These are phyloP conservation scores for Blastocrithidia nonstop DNA, from an alignment of 208 protist genomes.

Conservation along the genomic window DNA sequence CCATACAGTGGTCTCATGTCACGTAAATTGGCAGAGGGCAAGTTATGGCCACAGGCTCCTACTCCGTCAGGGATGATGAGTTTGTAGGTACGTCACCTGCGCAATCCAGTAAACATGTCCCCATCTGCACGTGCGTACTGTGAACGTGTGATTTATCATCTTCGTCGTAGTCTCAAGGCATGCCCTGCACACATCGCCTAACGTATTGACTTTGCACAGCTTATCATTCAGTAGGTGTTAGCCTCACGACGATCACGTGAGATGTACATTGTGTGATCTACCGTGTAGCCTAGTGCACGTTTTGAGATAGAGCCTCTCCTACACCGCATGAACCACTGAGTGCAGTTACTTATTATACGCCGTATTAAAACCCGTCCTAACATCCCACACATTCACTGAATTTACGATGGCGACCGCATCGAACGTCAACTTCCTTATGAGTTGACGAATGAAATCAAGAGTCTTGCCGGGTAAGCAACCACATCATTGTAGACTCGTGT, in stretches of 20 bases:
- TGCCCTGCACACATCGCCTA: conserved; percentile 75
- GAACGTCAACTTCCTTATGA: conserved; percentile 67
- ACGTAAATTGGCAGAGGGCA: conserved; percentile 69
- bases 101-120: conserved; percentile 73
- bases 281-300: conserved; percentile 67
- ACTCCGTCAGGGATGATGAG: conserved; percentile 66
- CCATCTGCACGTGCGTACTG: conserved; percentile 60
- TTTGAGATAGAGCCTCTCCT: conserved; percentile 78
- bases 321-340: conserved; percentile 75
- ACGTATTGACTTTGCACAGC: conserved; percentile 83
- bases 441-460: conserved; percentile 50
- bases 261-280: conserved; percentile 86
- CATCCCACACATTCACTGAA: conserved; percentile 74
- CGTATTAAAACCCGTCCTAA: conserved; percentile 66
- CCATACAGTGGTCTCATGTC: conserved; percentile 70
- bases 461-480: conserved; percentile 39
- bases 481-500: conserved; percentile 68
- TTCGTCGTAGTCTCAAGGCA: conserved; percentile 68
- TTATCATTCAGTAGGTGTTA: conserved; percentile 79
- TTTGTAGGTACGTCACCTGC: conserved; percentile 60
- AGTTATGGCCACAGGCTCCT: conserved; percentile 74
- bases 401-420: conserved; percentile 68
- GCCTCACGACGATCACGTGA: conserved; percentile 69
- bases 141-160: conserved; percentile 71
- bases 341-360: conserved; percentile 63